Base-by-base conservation (phyloP, 139 green algal genomes). In the Chlamydomonas sphaeroides region DNA sequence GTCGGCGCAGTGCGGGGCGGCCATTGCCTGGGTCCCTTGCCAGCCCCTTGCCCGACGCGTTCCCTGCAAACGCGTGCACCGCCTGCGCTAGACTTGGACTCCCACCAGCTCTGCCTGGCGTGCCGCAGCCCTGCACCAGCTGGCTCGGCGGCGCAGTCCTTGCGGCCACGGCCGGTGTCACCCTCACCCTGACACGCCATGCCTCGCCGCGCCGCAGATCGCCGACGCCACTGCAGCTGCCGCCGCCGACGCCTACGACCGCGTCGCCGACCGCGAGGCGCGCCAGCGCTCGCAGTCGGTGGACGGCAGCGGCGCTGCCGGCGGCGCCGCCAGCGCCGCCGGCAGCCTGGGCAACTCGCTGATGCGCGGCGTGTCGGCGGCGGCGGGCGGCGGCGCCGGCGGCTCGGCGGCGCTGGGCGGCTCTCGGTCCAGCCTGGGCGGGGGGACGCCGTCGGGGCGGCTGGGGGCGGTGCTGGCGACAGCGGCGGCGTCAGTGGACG, bases 191-290 rank as follows among this genome's bases (percentile, higher is more conserved):
- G n/a, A 63, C 21, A 25, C 56, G 14, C 56, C 59, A 39, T 66
- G 10, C 65, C 35, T 30, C 30, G 0, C 66, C 66, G 38, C 38
- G 38, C 1, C 25, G 39, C 65, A 95, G 84, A 89, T 93, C 15
- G 90, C 84, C 20, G 73, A 94, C 28, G 84, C 87, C 51, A 86
- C 89, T 4, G 91, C 89, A 0, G 61, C 88, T 5, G 93, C 93
- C 38, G 94, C 93, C 5, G 77, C 83, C 2, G 63, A 39, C 1
- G 93, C 93, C 15, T 95, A 94, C 77, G 92, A 96, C 83, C 56
- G 77, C 45, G 70, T 95, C 0, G 89, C 89, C 35, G 89, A 93
- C 59, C 32, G 71, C 36, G 86, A 94, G 76, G 21, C 57, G 6
- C 36, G 38, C 0, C 65, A 71, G 72, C 68, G 68, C 5, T 41